Base-by-base conservation (phyloP, 2,329 filamentous ascomycete species). In the Sporothrix brasiliensis region DNA sequence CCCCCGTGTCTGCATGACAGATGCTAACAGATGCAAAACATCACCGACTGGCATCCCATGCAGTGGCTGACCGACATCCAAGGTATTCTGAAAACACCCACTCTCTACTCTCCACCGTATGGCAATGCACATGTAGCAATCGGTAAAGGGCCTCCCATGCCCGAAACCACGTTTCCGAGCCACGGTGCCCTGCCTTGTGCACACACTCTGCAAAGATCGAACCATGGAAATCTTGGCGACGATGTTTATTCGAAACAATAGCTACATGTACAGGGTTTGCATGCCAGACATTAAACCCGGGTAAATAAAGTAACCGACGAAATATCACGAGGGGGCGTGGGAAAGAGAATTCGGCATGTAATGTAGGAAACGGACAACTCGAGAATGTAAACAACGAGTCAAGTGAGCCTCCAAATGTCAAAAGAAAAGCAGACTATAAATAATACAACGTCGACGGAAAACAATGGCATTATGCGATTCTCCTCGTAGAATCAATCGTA, bases 11-110 rank as follows among this genome's bases (percentile, higher is more conserved):
- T 61, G 58, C 58, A 61, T 44, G n/a, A 30, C 41, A 56, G 50
- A 34, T 44, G 10, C 13, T 9, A 14, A 14, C 41, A 56, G 50
- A 58, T 58, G 54, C 58, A 47, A 61, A 61, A n/a, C 21, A 61
- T 47, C 11, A 47, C 58, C 58, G 39, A 61, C n/a, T n/a, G 39
- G 21, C 39, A 61, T 61, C 24, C 39, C 58, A 44, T 61, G 58
- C 34, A 47, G 39, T 61, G 13, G 39, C 58, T 47, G 39, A 16
- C 39, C 58, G 58, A 19, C 39, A 47, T 47, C 16, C 39, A 5
- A 50, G n/a, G 16, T 3, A 5, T 19, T 19, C n/a, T 9, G 16
- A 6, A 19, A 9, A 50, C 16, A 50, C 16, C 16, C 16, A 19
- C 4, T 9, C 47, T 9, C 47, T 44, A 24, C 34, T 58, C 56